A percentile compares a stretch with the other conserved stretches of the same genome.
These are phyloP conservation scores for Akanthomyces dipterigenus DNA, from an alignment of 2,329 filamentous ascomycete genomes.

Conservation along the genomic window DNA sequence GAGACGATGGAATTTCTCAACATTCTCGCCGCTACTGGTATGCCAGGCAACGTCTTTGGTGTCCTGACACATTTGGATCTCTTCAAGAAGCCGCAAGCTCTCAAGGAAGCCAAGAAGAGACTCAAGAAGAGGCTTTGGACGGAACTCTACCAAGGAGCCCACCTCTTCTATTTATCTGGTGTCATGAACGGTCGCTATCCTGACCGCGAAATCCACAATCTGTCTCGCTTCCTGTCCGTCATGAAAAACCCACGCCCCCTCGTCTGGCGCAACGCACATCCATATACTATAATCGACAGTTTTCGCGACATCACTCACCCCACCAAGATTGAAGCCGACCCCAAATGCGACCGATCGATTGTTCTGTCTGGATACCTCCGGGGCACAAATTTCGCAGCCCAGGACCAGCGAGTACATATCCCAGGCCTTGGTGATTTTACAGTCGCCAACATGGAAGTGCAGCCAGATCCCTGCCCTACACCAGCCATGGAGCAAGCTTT, in stretches of 20 bases:
- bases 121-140: constrained; percentile 96
- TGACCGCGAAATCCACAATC: constrained; percentile 90
- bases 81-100: constrained; percentile 85
- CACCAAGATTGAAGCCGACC: constrained; percentile 79
- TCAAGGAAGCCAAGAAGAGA: constrained; percentile 92
- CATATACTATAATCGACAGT: constrained; percentile 87
- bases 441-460: constrained; percentile 72
- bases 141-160: constrained; percentile 92
- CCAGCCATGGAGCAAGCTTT: constrained; percentile 83
- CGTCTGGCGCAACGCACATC: constrained; percentile 93
- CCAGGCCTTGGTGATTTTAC: constrained; percentile 87
- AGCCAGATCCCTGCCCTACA: constrained; percentile 93
- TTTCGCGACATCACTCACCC: constrained; percentile 94
- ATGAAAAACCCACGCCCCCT: constrained; percentile 99
- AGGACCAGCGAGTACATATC: constrained; percentile 82
- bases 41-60: constrained; percentile 98
- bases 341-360: constrained; percentile 84
- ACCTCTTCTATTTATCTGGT: constrained; percentile 93
- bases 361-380: constrained; percentile 89
- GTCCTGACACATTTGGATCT: constrained; percentile 94
- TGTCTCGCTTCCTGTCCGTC: constrained; percentile 90
- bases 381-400: constrained; percentile 85
- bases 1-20: constrained; percentile 99
- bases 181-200: constrained; percentile 96
- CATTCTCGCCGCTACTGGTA: constrained; percentile 84